A percentile compares a stretch with the other conserved stretches of the same genome.
phyloP scores from a whole-genome alignment of 257 asterid species.

The Rhazya stricta region DNA sequence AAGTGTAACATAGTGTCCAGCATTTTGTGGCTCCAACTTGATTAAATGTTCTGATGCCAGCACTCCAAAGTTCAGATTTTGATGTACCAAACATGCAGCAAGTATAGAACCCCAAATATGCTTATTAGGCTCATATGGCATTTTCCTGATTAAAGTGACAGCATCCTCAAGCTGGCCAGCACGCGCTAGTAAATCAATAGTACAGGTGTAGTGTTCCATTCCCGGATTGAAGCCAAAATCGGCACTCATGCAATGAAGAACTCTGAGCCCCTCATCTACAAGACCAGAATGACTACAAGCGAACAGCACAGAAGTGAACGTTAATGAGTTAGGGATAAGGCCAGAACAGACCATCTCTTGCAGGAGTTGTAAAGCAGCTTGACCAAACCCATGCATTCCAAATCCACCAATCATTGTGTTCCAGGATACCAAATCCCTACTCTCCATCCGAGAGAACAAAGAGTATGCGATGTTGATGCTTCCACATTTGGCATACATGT shows the following conservation, averaged over 20 bases:
- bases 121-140: slow-evolving; percentile 29
- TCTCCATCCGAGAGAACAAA: slow-evolving; percentile 26
- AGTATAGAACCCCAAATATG: slow-evolving; percentile 40
- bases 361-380: slow-evolving; percentile 29
- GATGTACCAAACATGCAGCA: slow-evolving; percentile 25
- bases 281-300: slow-evolving; percentile 49
- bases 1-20: slow-evolving; percentile 42
- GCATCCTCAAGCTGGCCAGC: slow-evolving; percentile 45
- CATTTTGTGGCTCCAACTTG: slow-evolving; percentile 36
- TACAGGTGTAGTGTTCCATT: slow-evolving; percentile 34
- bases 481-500: slow-evolving; percentile 43
- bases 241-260: slow-evolving; percentile 27
- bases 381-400: slow-evolving; percentile 38
- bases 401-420: slow-evolving; percentile 46
- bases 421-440: slow-evolving; percentile 40
- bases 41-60: slow-evolving; percentile 37
- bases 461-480: slow-evolving; percentile 24
- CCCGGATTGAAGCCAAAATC: slow-evolving; percentile 26
- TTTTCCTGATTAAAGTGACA: slow-evolving; percentile 22
- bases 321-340: slow-evolving; percentile 27
- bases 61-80: slow-evolving; percentile 23
- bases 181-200: slow-evolving; percentile 40
- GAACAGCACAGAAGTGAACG: slow-evolving; percentile 37
- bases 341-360: slow-evolving; percentile 30
- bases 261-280: slow-evolving; percentile 29